phyloP scores from a whole-genome alignment of 2,329 filamentous ascomycete species.

The Colletotrichum cuscutae region DNA sequence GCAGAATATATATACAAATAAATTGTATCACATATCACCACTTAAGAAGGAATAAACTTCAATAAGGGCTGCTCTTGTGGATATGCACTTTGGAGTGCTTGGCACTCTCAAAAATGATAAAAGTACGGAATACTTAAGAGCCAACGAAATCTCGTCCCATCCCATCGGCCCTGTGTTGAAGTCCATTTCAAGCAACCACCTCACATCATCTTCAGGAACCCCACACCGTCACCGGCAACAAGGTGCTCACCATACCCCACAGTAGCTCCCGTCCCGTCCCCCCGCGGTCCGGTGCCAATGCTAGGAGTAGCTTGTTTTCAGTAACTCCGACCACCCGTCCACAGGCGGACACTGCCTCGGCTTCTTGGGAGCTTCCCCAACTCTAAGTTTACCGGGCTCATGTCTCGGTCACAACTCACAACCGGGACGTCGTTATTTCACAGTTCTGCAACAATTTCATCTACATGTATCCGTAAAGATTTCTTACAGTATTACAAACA shows the following conservation, averaged over 20 bases:
- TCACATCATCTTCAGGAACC: constrained; percentile 26
- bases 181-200: not conserved
- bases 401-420: not conserved
- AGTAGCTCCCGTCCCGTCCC: not conserved
- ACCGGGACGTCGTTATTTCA: not conserved
- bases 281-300: not conserved
- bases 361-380: constrained; percentile 29
- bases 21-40: not conserved
- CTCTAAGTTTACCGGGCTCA: constrained; percentile 13
- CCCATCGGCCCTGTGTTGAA: not conserved
- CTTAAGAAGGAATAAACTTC: not conserved
- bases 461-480: not conserved
- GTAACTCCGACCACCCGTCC: not conserved
- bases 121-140: not conserved
- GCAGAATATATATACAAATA: too few relatives aligned
- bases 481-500: not conserved
- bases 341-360: constrained; percentile 29
- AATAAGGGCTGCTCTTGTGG: not conserved
- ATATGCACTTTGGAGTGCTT: not conserved
- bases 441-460: not conserved
- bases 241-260: constrained; percentile 9
- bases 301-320: not conserved
- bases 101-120: not conserved
- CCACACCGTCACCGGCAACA: constrained; percentile 10
- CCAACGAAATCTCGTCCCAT: not conserved